Evolutionary conservation across 2,329 filamentous ascomycete species (phyloP), one percentile per base, ranked within the genome.

Genomic region (Diplocarpon rosae): DNA sequence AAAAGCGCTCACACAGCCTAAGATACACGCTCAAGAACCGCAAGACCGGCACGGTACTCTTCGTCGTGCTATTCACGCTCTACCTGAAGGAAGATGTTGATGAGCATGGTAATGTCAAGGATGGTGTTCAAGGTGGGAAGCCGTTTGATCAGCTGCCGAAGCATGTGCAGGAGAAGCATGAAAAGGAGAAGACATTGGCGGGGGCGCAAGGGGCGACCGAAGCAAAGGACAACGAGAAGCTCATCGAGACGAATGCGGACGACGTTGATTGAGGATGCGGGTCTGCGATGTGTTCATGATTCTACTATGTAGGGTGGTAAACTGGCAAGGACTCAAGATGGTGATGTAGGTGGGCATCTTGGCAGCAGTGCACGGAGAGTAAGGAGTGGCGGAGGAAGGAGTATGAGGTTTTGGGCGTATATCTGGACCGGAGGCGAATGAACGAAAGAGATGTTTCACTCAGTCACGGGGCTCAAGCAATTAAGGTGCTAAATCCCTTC

Each of bases 1-100:
- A 53, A 45, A 61, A 61, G 53, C 85, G 84, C 71, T 83, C 85
- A 69, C 85, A 93, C 67, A 73, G 80, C 55, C 76, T 93, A 67
- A 89, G 89, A 74, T 95, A 96, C 66, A 86, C 93, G 47, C 73
- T 96, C 59, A 90, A 89, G 61, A 85, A 95, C 64, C 78, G 77
- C 49, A 65, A 70, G 16, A 90, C 85, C 0, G 76, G 76, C 38
- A 75, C 85, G 29, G 73, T 85, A 13, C 85, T 95, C 56, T 77
- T 95, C 27, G 85, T 90, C 37, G 70, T 96, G 13, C 65, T 87
- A 5, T 90, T 96, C 62, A 83, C 80, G 14, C 69, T 95, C 3
- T 72, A 92, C 48, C 73, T 81, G 8, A 79, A 76, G 44, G 79
- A 85, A 37, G 71, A 83, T 49, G 66, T 80, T 29, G 71, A 76